Evolutionary conservation across 2,329 filamentous ascomycete genomes (phyloP), one percentile per base, ranked within the genome.

Genomic region (Pyrenochaeta sp.): DNA sequence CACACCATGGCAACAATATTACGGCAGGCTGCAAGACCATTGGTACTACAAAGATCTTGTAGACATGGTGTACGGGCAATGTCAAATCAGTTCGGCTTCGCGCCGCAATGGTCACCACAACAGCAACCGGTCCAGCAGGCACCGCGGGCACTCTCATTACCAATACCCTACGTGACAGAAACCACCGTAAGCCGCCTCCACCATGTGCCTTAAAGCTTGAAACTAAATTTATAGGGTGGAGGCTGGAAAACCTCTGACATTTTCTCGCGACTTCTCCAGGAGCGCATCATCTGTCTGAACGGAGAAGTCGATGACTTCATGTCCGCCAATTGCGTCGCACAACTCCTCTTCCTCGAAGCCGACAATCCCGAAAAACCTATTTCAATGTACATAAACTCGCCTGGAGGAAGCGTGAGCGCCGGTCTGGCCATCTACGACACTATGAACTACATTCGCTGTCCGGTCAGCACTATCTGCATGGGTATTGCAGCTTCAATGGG

Each of bases 401-500:
- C 94, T 0, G 95, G 95, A 44, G 95, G 95, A 50, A 94, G 90
- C 36, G 93, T 99, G 35, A 94, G 90, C 57, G 94, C 95, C 53
- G 82, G 82, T 2, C 80, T 89, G 55, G 93, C 95, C 21, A 98
- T 99, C 69, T 99, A 99, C 82, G 95, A 99, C 75, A 99, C 95
- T 11, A 98, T 99, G 94, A 88, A 90, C 66, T 99, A 99, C 77
- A 98, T 99, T 73, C 88, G 89, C 56, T 91, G 91, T 2, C 92
- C 94, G 1, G 92, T 99, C 0, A 94, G 90, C 37, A 99, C 95
- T 0, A 95, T 99, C 27, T 98, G 95, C 71, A 86, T 99, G 37
- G 95, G 95, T 7, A 91, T 96, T 68, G 95, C 96, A 0, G 94
- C 95, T 1, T 95, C 90, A 2, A 99, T 99, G 95, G 95, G 93